Conservation (phyloP, 345 rosid species). For the Eucalyptus sideroxylon region DNA sequence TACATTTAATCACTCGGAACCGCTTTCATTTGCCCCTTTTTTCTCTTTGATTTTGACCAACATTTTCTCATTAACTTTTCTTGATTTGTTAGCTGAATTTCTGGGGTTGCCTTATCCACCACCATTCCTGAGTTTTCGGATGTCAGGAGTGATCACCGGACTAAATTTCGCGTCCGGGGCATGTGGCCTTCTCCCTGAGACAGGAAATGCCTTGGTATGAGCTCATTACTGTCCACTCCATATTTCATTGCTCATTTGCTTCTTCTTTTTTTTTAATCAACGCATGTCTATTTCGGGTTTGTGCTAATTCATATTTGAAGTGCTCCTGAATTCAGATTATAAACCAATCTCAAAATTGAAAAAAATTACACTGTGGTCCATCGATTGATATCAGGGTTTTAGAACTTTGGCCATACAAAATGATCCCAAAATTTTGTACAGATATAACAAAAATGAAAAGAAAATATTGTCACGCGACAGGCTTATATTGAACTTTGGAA, state of each 20-base stretch:
- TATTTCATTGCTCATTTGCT: not conserved
- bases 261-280: too few species aligned
- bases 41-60: not conserved
- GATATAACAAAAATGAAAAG: not conserved
- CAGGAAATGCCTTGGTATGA: slow-evolving; percentile 17
- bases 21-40: not conserved
- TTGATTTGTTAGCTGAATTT: slow-evolving; percentile 24
- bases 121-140: slow-evolving; percentile 8
- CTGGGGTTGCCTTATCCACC: slow-evolving; percentile 31
- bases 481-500: not conserved
- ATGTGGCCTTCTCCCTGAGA: slow-evolving; percentile 35
- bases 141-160: slow-evolving; percentile 2
- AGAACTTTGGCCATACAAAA: not conserved
- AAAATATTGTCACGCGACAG: not conserved
- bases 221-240: not conserved
- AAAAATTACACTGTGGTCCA: not conserved
- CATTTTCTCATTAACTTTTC: not conserved
- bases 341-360: not conserved
- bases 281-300: too few species aligned
- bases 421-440: not conserved
- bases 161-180: slow-evolving; percentile 43
- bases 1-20: not conserved
- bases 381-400: not conserved
- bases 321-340: too few species aligned
- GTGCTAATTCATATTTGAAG: not conserved